Conservation (phyloP, 2,329 filamentous ascomycete genomes). For the Aspergillus jensenii region DNA sequence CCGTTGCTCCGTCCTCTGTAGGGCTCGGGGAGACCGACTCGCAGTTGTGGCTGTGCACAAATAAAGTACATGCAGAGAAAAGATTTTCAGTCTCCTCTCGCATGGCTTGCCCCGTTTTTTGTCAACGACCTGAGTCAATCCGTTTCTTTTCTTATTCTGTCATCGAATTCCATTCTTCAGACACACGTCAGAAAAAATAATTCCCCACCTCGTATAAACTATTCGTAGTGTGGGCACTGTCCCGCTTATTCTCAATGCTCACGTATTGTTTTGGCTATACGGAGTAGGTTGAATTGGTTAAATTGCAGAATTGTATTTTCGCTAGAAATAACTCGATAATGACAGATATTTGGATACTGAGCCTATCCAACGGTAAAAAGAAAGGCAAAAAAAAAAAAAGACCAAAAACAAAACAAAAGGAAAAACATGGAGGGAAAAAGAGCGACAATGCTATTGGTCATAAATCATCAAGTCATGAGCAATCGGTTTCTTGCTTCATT, state of each 20-base stretch:
- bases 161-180: not conserved
- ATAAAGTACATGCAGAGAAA: not conserved
- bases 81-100: not conserved
- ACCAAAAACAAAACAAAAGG: slow-evolving; percentile 2
- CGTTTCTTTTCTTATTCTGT: not conserved
- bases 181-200: not conserved
- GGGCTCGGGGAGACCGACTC: not conserved
- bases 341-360: not conserved
- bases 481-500: not conserved
- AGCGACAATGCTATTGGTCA: slow-evolving; percentile 18
- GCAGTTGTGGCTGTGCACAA: not conserved
- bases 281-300: not conserved
- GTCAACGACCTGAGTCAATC: not conserved
- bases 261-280: not conserved
- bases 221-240: not conserved
- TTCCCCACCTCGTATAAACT: not conserved
- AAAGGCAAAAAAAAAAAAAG: not conserved
- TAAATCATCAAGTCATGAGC: slow-evolving; percentile 23
- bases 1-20: not conserved
- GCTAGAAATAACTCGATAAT: not conserved
- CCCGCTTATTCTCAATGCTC: not conserved
- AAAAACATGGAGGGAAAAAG: slow-evolving; percentile 1
- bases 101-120: not conserved
- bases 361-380: not conserved
- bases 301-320: not conserved